Percentiles rank a stretch among this genome's conserved stretches.
Evolutionary conservation across 345 rosid genomes (phyloP).

Genomic region (Raphanus sativus): DNA sequence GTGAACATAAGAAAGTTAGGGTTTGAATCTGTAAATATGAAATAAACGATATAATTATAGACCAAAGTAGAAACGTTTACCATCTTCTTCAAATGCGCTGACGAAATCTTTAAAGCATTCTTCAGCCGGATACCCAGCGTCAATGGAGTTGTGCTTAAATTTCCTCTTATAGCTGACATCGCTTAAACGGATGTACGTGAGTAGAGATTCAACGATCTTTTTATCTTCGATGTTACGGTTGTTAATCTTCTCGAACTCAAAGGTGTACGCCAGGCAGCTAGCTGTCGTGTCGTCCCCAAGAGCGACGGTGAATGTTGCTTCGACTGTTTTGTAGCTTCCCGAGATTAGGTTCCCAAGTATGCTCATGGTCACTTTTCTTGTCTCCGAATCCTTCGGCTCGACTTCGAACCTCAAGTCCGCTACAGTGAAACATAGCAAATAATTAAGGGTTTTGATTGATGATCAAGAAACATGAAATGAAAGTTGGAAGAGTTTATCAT

Average conservation of each 20-base stretch:
- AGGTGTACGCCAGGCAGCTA: neutral
- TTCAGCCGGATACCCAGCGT: neutral
- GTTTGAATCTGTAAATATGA: neutral
- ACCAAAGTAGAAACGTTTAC: neutral
- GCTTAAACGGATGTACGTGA: neutral
- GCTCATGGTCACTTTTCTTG: neutral
- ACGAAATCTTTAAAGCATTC: neutral
- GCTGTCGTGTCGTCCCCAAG: neutral
- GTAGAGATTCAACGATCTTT: neutral
- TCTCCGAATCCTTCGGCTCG: neutral
- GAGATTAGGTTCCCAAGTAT: neutral
- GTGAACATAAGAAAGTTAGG: neutral
- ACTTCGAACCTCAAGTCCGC: neutral
- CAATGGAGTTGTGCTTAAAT: neutral
- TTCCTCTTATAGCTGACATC: neutral
- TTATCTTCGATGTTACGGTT: neutral
- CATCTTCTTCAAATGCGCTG: neutral
- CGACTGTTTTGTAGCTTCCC: neutral
- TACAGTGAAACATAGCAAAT: neutral
- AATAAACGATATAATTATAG: neutral
- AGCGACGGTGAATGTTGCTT: constrained; percentile 1
- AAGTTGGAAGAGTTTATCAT: neutral
- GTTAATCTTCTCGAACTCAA: constrained; percentile 1
- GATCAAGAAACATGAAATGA: neutral
- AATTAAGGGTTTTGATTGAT: neutral